Base-by-base conservation (phyloP, 1,139 yeast genomes). In the Yamadazyma diospyri region DNA sequence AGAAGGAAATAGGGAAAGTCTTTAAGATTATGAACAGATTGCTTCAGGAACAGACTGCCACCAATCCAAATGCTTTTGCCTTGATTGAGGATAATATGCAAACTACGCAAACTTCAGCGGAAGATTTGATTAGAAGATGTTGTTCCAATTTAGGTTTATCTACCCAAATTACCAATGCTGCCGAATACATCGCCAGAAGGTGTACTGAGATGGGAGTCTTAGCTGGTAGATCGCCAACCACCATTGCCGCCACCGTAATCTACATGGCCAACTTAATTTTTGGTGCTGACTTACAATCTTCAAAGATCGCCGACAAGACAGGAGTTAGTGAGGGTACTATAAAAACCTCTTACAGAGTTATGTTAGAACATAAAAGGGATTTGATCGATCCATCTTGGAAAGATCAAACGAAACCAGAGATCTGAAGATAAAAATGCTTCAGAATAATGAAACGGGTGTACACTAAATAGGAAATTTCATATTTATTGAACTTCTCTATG, bases 281-380 rank as follows among this genome's bases (percentile, higher is more conserved):
- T 58, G 86, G 86, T 23, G 80, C 73, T 4, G 81, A 78, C 32
- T 53, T 69, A 34, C 67, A 85, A 6, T 94, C 96, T 2, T 65
- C 84, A 2, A 83, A 78, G 52, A 89, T 92, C 38, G 86, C 95
- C 6, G 96, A 88, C 47, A 86, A 85, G 48, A 79, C 97, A n/a
- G 98, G 97, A 44, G 98, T 92, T 14, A 85, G 95, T 51, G 98
- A 92, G 54, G 97, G 97, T 46, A 92, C 98, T 1, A 92, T 92
- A 49, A 87, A 92, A 58, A 87, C 97, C 3, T 82, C 94, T 30
- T 92, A 87, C 57, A 85, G 85, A 58, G 81, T 82, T 29, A 67
- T 92, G 64, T 82, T 76, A 55, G 89, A 85, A 43, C 85, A 81
- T 42, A 71, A 62, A 46, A 87, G 81, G 27, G 77, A 80, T 37